Conservation (phyloP, 208 protist species). For the Leishmania guyanensis region DNA sequence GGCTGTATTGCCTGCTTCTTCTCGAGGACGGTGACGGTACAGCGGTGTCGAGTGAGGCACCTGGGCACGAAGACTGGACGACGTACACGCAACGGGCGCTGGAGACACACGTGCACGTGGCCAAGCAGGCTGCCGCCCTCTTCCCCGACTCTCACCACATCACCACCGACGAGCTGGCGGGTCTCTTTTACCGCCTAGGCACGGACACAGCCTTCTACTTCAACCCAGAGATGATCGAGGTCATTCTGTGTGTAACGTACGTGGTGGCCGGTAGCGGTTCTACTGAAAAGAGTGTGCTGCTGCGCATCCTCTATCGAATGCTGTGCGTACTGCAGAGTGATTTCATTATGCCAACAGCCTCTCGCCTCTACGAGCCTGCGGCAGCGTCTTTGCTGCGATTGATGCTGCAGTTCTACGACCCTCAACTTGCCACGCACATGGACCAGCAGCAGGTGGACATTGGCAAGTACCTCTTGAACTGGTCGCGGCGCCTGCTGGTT, state of each 20-base stretch:
- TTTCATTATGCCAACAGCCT: slow-evolving; percentile 42
- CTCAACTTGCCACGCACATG: slow-evolving; percentile 75
- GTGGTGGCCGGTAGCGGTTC: slow-evolving; percentile 30
- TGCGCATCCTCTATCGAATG: slow-evolving; percentile 25
- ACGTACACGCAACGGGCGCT: slow-evolving; percentile 31
- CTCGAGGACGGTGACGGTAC: slow-evolving; percentile 18
- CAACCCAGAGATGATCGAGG: slow-evolving; percentile 40
- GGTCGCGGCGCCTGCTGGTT: slow-evolving; percentile 65
- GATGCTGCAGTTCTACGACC: slow-evolving; percentile 93
- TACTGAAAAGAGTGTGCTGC: slow-evolving; percentile 20
- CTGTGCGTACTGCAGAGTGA: slow-evolving; percentile 37
- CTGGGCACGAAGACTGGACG: slow-evolving; percentile 2
- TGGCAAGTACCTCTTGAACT: slow-evolving; percentile 53
- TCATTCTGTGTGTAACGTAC: slow-evolving; percentile 45
- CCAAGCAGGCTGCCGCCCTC: slow-evolving; percentile 20
- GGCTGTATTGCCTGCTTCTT: slow-evolving; percentile 66
- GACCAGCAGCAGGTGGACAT: slow-evolving; percentile 74
- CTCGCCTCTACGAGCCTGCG: slow-evolving; percentile 45
- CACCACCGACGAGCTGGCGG: slow-evolving; percentile 26
- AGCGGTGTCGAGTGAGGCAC: neutral
- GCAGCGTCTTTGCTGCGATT: slow-evolving; percentile 59
- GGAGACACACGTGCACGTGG: slow-evolving; percentile 36
- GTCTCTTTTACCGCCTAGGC: slow-evolving; percentile 42
- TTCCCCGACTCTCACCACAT: slow-evolving; percentile 24
- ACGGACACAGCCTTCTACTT: slow-evolving; percentile 48